Conservation (phyloP, 2,329 filamentous ascomycete species). For the Iodosphaeria phyllophila region DNA sequence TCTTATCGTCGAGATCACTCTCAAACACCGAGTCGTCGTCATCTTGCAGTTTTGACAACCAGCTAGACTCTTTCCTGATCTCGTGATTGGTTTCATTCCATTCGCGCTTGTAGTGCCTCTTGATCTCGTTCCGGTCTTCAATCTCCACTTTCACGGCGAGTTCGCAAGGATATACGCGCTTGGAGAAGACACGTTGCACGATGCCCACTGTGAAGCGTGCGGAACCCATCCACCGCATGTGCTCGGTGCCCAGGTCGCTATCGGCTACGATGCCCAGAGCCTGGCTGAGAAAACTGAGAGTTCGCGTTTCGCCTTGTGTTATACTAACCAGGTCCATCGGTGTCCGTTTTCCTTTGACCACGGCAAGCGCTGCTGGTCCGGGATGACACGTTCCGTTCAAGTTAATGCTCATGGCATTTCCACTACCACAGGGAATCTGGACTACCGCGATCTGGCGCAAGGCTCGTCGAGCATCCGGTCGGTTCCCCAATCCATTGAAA, state of each 20-base stretch:
- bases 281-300: constrained; percentile 80
- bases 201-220: constrained; percentile 75
- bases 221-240: constrained; percentile 83
- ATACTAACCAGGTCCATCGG: constrained; percentile 75
- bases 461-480: constrained; percentile 55
- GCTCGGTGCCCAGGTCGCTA: constrained; percentile 72
- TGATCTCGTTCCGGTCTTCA: constrained; percentile 55
- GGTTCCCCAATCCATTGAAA: constrained; percentile 76
- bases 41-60: constrained; percentile 2
- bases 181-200: constrained; percentile 54
- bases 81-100: constrained; percentile 3
- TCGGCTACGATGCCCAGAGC: constrained; percentile 81
- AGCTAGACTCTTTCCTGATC: constrained; percentile 12
- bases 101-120: constrained; percentile 46
- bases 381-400: constrained; percentile 63
- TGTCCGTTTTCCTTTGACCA: constrained; percentile 76
- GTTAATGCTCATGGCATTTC: constrained; percentile 87
- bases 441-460: constrained; percentile 62
- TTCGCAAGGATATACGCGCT: constrained; percentile 75
- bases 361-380: constrained; percentile 58
- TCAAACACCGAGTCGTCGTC: constrained; percentile 8
- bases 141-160: constrained; percentile 71
- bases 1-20: constrained; percentile 11
- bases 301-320: constrained; percentile 59
- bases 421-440: constrained; percentile 81